Conservation (phyloP, 1,284 basidiomycete genomes). For the Volvariella surrecta region DNA sequence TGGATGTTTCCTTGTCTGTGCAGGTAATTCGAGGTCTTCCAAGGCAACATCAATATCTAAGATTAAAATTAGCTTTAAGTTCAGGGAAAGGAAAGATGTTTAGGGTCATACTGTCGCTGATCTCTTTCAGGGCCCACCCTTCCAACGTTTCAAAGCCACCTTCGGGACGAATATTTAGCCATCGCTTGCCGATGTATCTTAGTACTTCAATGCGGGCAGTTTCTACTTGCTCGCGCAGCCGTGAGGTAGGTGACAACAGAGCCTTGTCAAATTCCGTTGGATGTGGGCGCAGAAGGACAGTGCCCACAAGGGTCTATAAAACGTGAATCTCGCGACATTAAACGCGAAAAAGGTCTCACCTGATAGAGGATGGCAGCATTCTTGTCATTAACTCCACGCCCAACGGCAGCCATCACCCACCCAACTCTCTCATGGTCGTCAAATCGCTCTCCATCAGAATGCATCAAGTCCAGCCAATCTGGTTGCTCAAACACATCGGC, state of each 20-base stretch:
- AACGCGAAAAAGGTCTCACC: slow-evolving; percentile 23
- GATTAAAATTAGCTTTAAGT: slow-evolving; percentile 6
- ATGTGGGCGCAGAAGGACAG: slow-evolving; percentile 64
- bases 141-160: slow-evolving; percentile 80
- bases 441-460: slow-evolving; percentile 60
- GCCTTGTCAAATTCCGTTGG: slow-evolving; percentile 48
- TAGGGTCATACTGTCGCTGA: slow-evolving; percentile 61
- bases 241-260: slow-evolving; percentile 57
- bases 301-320: slow-evolving; percentile 62
- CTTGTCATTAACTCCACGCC: slow-evolving; percentile 47
- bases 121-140: slow-evolving; percentile 83
- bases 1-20: slow-evolving; percentile 18
- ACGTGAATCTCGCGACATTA: slow-evolving; percentile 5
- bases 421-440: slow-evolving; percentile 69
- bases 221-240: slow-evolving; percentile 63
- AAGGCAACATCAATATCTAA: slow-evolving; percentile 73
- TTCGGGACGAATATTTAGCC: slow-evolving; percentile 69
- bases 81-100: slow-evolving; percentile 3
- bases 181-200: slow-evolving; percentile 57
- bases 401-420: slow-evolving; percentile 57
- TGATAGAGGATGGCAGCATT: slow-evolving; percentile 69
- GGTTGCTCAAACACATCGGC: slow-evolving; percentile 55
- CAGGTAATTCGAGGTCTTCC: slow-evolving; percentile 57
- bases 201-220: slow-evolving; percentile 62
- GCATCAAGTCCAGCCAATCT: slow-evolving; percentile 70